Evolutionary conservation across 176 grass and related monocot genomes (phyloP).

Genomic region (Oryza officinalis): DNA sequence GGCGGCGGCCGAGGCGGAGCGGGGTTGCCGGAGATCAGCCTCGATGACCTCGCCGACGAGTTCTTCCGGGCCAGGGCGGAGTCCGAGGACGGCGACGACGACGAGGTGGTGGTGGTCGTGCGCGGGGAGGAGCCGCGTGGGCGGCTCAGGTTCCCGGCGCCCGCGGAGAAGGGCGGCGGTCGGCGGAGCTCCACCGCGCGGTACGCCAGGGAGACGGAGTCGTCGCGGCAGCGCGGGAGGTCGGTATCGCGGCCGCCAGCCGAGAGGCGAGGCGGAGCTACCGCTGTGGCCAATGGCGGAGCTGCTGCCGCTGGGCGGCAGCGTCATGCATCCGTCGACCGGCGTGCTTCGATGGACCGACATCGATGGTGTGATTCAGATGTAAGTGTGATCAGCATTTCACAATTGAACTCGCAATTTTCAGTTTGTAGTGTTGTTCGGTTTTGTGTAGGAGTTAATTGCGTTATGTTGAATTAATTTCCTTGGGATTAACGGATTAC

Average conservation of each 20-base stretch:
- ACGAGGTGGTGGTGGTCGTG: not conserved
- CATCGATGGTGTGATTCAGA: constrained; percentile 60
- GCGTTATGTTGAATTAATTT: not conserved
- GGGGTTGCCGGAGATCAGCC: constrained; percentile 61
- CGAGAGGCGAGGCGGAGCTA: constrained; percentile 23
- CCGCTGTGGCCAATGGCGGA: not conserved
- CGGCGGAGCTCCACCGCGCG: constrained; percentile 52
- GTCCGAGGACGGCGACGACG: constrained; percentile 77
- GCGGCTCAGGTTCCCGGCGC: constrained; percentile 34
- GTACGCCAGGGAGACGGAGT: constrained; percentile 73
- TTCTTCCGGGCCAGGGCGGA: constrained; percentile 86
- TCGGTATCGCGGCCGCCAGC: constrained; percentile 71
- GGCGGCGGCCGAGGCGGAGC: not conserved
- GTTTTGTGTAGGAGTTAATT: not conserved
- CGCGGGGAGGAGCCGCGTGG: constrained; percentile 40
- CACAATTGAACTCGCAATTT: not conserved
- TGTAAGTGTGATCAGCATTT: constrained; percentile 31
- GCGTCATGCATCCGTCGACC: constrained; percentile 58
- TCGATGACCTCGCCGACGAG: constrained; percentile 96
- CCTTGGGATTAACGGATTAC: not conserved
- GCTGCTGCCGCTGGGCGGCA: constrained; percentile 22
- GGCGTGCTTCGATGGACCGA: constrained; percentile 22
- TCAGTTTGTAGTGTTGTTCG: not conserved
- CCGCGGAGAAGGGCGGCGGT: constrained; percentile 10
- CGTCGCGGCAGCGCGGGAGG: constrained; percentile 65